Evolutionary conservation across 345 rosid genomes (phyloP).

Genomic region (Turritis glabra): DNA sequence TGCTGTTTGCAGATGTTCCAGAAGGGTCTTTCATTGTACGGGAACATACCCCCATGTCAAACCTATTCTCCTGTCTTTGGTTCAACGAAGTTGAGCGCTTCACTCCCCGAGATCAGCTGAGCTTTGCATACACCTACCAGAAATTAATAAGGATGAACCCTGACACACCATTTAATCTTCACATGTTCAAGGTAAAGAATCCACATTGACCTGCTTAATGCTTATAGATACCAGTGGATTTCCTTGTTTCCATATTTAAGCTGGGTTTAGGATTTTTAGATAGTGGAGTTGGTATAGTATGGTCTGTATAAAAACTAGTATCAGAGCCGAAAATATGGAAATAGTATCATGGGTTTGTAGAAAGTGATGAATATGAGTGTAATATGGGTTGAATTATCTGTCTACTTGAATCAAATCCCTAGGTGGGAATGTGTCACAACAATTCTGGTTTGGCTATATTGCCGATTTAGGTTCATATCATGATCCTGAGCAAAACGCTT

Average conservation of each 20-base stretch:
- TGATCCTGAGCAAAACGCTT: neutral
- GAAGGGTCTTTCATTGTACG: constrained; percentile 94
- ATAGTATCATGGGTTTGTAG: neutral
- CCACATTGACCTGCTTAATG: neutral
- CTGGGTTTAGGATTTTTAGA: neutral
- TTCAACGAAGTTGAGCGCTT: constrained; percentile 97
- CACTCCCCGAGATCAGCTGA: constrained; percentile 96
- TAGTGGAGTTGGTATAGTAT: neutral
- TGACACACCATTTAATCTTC: constrained; percentile 69
- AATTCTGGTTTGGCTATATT: neutral
- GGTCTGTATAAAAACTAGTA: neutral
- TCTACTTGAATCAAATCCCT: neutral
- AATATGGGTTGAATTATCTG: neutral
- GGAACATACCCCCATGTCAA: constrained; percentile 98
- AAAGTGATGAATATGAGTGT: neutral
- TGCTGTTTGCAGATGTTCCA: constrained; percentile 75
- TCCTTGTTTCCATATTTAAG: neutral
- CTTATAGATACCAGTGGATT: neutral
- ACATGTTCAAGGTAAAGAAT: constrained; percentile 85
- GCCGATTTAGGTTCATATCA: neutral
- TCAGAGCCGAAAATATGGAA: neutral
- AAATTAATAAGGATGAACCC: constrained; percentile 80
- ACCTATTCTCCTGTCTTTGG: constrained; percentile 97
- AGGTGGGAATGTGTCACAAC: neutral
- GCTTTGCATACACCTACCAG: constrained; percentile 86